Evolutionary conservation across 345 rosid species (phyloP).

Genomic region (Salix viminalis): DNA sequence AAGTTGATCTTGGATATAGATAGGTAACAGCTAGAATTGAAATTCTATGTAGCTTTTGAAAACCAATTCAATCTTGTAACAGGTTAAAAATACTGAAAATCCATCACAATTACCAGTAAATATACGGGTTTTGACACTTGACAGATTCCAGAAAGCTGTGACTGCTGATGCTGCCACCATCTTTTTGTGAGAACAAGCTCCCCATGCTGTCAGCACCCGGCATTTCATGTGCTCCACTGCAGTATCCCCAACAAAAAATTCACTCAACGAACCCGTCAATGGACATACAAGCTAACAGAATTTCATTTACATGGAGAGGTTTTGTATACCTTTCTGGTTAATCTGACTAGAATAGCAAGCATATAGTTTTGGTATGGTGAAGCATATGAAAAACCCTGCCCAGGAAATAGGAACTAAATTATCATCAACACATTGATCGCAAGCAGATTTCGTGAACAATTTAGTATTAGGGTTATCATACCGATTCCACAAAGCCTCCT

Average conservation of each 20-base stretch:
- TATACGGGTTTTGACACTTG: slow-evolving; percentile 73
- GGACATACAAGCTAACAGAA: background rate
- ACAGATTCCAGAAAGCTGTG: slow-evolving; percentile 87
- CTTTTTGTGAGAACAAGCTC: slow-evolving; percentile 81
- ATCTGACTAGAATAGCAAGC: slow-evolving; percentile 57
- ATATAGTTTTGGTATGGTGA: slow-evolving; percentile 66
- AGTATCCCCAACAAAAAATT: background rate
- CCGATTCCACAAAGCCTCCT: slow-evolving; percentile 76
- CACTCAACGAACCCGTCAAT: slow-evolving; percentile 7
- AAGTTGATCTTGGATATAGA: too few species aligned
- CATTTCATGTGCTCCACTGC: slow-evolving; percentile 51
- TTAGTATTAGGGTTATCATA: slow-evolving; percentile 18
- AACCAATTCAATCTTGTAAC: background rate
- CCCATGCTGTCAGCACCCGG: slow-evolving; percentile 59
- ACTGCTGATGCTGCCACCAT: slow-evolving; percentile 65
- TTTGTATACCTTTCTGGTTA: slow-evolving; percentile 48
- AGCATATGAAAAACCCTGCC: slow-evolving; percentile 78
- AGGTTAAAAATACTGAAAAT: background rate
- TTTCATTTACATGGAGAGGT: background rate
- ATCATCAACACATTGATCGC: background rate
- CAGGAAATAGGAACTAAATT: background rate
- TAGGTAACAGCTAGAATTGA: background rate
- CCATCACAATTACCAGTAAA: slow-evolving; percentile 43
- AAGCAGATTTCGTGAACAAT: background rate
- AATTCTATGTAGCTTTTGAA: background rate